Conservation (phyloP, 2,329 filamentous ascomycete species). For the Immersiporthe knoxdaviesiana region DNA sequence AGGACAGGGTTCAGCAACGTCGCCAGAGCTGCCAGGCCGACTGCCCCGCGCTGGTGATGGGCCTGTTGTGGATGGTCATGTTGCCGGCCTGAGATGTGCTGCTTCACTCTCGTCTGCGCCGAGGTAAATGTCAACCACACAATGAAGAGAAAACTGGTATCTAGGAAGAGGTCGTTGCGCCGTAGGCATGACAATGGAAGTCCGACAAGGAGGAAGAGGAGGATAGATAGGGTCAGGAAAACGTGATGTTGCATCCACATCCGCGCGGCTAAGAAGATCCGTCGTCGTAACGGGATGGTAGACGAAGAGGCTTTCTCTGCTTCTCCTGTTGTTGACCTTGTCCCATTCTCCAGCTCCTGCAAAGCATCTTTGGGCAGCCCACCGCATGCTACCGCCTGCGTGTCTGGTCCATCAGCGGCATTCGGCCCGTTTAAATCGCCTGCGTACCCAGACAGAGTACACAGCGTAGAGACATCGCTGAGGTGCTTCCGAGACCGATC, state of each 20-base stretch:
- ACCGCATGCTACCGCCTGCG: neutral
- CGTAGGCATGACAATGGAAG: constrained; percentile 44
- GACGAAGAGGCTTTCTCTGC: neutral
- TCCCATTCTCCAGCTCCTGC: constrained; percentile 6
- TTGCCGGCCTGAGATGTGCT: neutral
- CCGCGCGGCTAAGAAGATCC: neutral
- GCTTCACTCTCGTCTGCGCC: constrained; percentile 44
- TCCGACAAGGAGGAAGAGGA: constrained; percentile 43
- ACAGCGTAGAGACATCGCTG: constrained; percentile 32
- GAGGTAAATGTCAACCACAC: constrained; percentile 51
- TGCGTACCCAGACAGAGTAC: constrained; percentile 21
- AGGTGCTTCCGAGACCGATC: constrained; percentile 29
- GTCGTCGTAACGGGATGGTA: neutral
- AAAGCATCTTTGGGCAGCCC: neutral
- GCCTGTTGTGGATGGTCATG: neutral
- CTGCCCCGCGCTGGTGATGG: constrained; percentile 31
- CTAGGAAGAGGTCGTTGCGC: constrained; percentile 45
- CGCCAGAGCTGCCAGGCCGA: constrained; percentile 36
- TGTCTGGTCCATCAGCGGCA: neutral
- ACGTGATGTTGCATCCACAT: constrained; percentile 19
- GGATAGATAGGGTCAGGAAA: constrained; percentile 38
- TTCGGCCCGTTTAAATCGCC: constrained; percentile 10
- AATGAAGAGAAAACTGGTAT: constrained; percentile 52
- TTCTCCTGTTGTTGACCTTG: neutral
- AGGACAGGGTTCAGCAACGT: constrained; percentile 54